Evolutionary conservation across 805 yeast genomes (phyloP).

Genomic region (Hyphopichia homilentoma): DNA sequence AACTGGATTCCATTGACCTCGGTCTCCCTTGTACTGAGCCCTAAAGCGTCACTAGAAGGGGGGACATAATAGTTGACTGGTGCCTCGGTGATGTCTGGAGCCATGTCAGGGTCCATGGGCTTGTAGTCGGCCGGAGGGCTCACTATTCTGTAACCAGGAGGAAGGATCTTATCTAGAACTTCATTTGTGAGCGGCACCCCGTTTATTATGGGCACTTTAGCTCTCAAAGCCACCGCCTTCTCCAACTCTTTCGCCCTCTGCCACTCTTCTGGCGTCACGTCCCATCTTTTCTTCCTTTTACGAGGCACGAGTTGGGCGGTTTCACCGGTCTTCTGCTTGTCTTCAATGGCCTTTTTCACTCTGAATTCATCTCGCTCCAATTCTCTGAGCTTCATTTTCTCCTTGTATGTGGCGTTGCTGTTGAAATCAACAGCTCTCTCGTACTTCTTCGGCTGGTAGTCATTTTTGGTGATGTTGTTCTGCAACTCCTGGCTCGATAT

Average conservation of each 20-base stretch:
- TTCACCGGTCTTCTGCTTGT: conserved; percentile 10
- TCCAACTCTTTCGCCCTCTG: conserved; percentile 9
- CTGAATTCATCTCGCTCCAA: conserved; percentile 32
- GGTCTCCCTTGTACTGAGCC: conserved; percentile 47
- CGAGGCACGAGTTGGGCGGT: conserved; percentile 9
- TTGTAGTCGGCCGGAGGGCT: conserved; percentile 42
- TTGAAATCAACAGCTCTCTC: conserved; percentile 21
- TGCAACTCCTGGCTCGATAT: conserved; percentile 12
- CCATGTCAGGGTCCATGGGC: conserved; percentile 19
- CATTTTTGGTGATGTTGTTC: conserved; percentile 15
- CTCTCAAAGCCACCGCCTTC: conserved; percentile 8
- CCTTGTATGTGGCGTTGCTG: conserved; percentile 34
- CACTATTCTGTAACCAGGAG: conserved; percentile 45
- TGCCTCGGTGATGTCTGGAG: conserved; percentile 31
- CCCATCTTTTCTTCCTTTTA: conserved; percentile 41
- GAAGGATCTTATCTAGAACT: conserved; percentile 47
- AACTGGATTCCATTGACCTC: conserved; percentile 64
- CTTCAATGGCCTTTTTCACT: conserved; percentile 18
- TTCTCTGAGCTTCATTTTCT: conserved; percentile 39
- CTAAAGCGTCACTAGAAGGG: conserved; percentile 31
- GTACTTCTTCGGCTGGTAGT: conserved; percentile 27
- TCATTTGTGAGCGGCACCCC: conserved; percentile 41
- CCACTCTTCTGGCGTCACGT: conserved; percentile 37
- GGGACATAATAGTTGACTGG: conserved; percentile 47
- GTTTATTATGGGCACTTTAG: conserved; percentile 22